Base-by-base conservation (phyloP, 1,139 yeast species). In the Ogataea hybrid region DNA sequence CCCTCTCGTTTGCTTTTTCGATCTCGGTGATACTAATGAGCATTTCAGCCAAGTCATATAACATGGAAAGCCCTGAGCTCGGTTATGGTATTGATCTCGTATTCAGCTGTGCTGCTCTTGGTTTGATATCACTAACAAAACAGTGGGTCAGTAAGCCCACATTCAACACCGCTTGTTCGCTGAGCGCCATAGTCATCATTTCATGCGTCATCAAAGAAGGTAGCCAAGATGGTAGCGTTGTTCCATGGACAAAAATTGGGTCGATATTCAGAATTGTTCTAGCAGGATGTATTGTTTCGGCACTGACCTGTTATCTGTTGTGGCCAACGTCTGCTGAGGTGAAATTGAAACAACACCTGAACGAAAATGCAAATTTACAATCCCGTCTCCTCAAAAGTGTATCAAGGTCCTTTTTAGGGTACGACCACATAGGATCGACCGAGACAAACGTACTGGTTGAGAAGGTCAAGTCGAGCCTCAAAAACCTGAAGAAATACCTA, bases 141-240 rank as follows among this genome's bases (percentile, higher is more conserved):
- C 88, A 82, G 54, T 71, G 74, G 49, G 76, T 84, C 40, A 75
- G 76, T 49, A 79, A 76, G 54, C 84, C 79, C 25, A 81, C 86
- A 0, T 85, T 85, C 59, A 84, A 84, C 52, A 85, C 92, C 12
- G 92, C 95, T 0, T 83, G 94, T 54, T 79, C 89, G 0, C 67
- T 86, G 41, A 88, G 94, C 0, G 79, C 86, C 14, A 84, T 86
- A 41, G 75, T 85, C 9, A 67, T 85, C 33, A 81, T 85, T 10
- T 75, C 89, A 0, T 81, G 87, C 49, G 71, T 86, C 32, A 77
- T 85, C n/a, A 81, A 83, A 54, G 95, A 86, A 56, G 92, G 90
- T 10, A 75, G 84, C 35, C 64, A 76, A 35, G 84, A 84, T 54
- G 71, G 79, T 0, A 81, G 82, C 9, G 61, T 61, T 12, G 69